Evolutionary conservation across 768 basidiomycete species (phyloP).

Genomic region (Strobilomyces echinocephalus): DNA sequence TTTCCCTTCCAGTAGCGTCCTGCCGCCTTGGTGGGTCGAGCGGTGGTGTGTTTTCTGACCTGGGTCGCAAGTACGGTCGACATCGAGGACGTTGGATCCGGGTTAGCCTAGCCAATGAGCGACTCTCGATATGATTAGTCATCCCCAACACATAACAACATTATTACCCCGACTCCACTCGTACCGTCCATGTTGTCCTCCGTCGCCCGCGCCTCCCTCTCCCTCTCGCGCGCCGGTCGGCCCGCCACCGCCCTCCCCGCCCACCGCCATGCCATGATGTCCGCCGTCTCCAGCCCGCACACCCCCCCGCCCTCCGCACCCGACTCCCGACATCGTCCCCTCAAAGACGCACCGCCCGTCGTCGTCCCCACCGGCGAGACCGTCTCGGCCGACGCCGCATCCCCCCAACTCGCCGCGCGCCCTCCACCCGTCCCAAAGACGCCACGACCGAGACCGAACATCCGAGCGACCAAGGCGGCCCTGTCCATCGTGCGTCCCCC

Average conservation of each 20-base stretch:
- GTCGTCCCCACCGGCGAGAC: constrained; percentile 43
- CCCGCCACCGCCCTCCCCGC: constrained; percentile 1
- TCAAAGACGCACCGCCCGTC: constrained; percentile 48
- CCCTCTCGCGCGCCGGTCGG: background rate
- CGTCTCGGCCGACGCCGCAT: constrained; percentile 54
- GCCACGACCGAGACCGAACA: constrained; percentile 58
- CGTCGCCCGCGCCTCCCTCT: constrained; percentile 12
- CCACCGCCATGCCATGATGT: constrained; percentile 63
- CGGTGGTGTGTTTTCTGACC: constrained; percentile 66
- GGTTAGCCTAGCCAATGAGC: background rate
- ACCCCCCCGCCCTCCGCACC: constrained; percentile 24
- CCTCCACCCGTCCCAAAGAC: constrained; percentile 66
- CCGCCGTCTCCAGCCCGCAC: constrained; percentile 41
- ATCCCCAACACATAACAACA: background rate
- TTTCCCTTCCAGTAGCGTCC: constrained; percentile 90
- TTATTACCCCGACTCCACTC: background rate
- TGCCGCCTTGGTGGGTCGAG: constrained; percentile 73
- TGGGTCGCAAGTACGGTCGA: constrained; percentile 32
- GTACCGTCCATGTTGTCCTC: constrained; percentile 21
- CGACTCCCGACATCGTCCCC: constrained; percentile 12
- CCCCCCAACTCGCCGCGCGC: constrained; percentile 67
- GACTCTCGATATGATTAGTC: constrained; percentile 19
- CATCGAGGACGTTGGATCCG: constrained; percentile 11
- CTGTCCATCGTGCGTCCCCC: constrained; percentile 56
- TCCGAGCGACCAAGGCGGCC: constrained; percentile 73